Conservation (phyloP, 768 basidiomycete genomes). For the Hemileccinum rubropunctum region DNA sequence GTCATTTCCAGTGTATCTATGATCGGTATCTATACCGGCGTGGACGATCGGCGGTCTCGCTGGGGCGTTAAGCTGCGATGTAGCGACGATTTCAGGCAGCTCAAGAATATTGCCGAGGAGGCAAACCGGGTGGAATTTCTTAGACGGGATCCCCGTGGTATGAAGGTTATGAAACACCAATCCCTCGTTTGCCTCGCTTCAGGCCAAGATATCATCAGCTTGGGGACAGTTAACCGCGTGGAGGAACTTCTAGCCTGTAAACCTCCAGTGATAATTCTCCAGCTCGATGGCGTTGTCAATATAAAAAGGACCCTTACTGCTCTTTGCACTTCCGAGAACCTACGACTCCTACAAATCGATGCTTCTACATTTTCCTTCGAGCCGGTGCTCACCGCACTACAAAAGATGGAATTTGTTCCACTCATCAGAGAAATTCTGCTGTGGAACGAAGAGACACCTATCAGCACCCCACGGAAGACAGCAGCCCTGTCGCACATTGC, state of each 20-base stretch:
- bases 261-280: slow-evolving; percentile 51
- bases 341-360: slow-evolving; percentile 54
- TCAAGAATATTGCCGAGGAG: slow-evolving; percentile 23
- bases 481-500: slow-evolving; percentile 20
- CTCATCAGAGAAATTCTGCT: slow-evolving; percentile 50
- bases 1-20: slow-evolving; percentile 34
- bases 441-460: slow-evolving; percentile 38
- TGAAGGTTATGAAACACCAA: slow-evolving; percentile 48
- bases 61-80: slow-evolving; percentile 44
- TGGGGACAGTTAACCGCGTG: slow-evolving; percentile 53
- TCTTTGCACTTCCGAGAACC: slow-evolving; percentile 31
- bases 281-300: slow-evolving; percentile 45
- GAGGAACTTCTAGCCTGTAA: slow-evolving; percentile 47
- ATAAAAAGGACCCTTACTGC: slow-evolving; percentile 36
- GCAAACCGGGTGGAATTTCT: slow-evolving; percentile 35
- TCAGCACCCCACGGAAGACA: background rate
- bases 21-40: slow-evolving; percentile 34
- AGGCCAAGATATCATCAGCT: slow-evolving; percentile 47
- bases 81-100: slow-evolving; percentile 32
- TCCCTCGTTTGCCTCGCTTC: slow-evolving; percentile 51
- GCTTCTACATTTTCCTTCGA: slow-evolving; percentile 60
- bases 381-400: slow-evolving; percentile 56
- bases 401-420: slow-evolving; percentile 42
- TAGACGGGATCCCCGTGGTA: slow-evolving; percentile 28
- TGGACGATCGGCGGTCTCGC: slow-evolving; percentile 22